Conservation (phyloP, 345 rosid species). For the Cochlearia excelsa region DNA sequence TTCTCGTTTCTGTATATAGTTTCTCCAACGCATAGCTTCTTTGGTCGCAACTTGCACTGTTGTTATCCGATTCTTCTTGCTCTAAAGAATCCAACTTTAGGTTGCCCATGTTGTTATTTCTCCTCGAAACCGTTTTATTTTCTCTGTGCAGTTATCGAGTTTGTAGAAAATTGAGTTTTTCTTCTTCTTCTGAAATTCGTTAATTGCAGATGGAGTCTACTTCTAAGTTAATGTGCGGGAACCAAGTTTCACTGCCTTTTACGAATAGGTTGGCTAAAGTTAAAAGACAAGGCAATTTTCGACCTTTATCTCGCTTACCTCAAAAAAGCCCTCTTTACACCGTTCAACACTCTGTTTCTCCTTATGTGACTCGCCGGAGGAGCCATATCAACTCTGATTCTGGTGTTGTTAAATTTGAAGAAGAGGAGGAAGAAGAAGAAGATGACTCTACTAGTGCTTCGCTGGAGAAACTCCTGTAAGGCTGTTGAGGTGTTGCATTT, state of each 20-base stretch:
- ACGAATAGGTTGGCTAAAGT: conserved; percentile 29
- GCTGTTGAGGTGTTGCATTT: conserved; percentile 31
- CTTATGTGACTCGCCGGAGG: conserved; percentile 36
- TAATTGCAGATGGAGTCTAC: conserved; percentile 38
- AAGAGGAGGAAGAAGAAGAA: conserved; percentile 24
- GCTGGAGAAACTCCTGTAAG: conserved; percentile 47
- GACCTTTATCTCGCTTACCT: conserved; percentile 27
- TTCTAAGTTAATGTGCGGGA: conserved; percentile 37
- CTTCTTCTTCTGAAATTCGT: too few relatives aligned
- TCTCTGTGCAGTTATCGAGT: too few relatives aligned
- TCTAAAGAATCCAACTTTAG: too few relatives aligned
- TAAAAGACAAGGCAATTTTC: conserved; percentile 17
- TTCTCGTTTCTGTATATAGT: too few relatives aligned
- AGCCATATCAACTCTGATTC: conserved; percentile 49
- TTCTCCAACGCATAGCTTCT: too few relatives aligned
- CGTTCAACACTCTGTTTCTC: conserved; percentile 32
- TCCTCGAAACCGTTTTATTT: too few relatives aligned
- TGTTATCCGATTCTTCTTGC: too few relatives aligned
- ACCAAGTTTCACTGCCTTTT: conserved; percentile 18
- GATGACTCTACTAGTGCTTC: conserved; percentile 22
- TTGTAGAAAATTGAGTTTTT: too few relatives aligned
- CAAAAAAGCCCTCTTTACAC: conserved; percentile 17
- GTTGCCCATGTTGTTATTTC: too few relatives aligned
- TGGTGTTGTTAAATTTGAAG: conserved; percentile 31
- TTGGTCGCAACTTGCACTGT: too few relatives aligned